phyloP scores from a whole-genome alignment of 441 rosid species.

The Mallotus japonicus region DNA sequence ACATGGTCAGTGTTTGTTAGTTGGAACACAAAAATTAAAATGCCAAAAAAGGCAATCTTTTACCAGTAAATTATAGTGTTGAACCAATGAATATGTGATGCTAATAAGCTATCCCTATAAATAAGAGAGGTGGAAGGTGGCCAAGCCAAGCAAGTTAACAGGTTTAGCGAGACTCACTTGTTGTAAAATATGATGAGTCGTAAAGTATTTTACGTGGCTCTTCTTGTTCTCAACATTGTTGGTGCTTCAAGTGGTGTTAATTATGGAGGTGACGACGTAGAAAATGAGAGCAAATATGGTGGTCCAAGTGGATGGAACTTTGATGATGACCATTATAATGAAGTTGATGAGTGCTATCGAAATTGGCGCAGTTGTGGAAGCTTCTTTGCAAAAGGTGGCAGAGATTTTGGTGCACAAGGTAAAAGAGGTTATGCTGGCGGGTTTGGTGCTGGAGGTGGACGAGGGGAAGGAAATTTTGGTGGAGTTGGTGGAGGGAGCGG shows the following conservation, averaged over 20 bases:
- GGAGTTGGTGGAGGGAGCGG: background rate
- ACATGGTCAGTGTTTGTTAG: background rate
- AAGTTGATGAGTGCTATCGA: conserved; percentile 29
- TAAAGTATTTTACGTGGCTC: conserved; percentile 13
- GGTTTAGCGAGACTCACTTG: conserved; percentile 10
- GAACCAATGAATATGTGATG: background rate
- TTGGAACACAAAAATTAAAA: background rate
- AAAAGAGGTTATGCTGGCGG: background rate
- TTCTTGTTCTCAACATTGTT: conserved; percentile 20
- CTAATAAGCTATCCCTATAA: conserved; percentile 16
- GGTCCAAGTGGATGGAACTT: conserved; percentile 19
- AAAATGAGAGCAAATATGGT: conserved; percentile 16
- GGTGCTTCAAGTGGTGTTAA: conserved; percentile 17
- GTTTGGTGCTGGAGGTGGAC: conserved; percentile 8
- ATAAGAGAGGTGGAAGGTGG: conserved; percentile 18
- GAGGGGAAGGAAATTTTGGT: background rate
- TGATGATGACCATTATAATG: conserved; percentile 21
- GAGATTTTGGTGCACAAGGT: conserved; percentile 4
- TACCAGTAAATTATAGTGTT: background rate
- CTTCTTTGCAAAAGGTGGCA: conserved; percentile 31
- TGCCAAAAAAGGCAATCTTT: background rate
- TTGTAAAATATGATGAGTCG: background rate
- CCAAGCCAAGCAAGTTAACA: conserved; percentile 5
- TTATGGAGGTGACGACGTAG: conserved; percentile 11
- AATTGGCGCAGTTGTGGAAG: conserved; percentile 56